A percentile compares a stretch with the other conserved stretches of the same genome.
Conservation (phyloP, 805 yeast genomes). For the Myxozyma neglecta region DNA sequence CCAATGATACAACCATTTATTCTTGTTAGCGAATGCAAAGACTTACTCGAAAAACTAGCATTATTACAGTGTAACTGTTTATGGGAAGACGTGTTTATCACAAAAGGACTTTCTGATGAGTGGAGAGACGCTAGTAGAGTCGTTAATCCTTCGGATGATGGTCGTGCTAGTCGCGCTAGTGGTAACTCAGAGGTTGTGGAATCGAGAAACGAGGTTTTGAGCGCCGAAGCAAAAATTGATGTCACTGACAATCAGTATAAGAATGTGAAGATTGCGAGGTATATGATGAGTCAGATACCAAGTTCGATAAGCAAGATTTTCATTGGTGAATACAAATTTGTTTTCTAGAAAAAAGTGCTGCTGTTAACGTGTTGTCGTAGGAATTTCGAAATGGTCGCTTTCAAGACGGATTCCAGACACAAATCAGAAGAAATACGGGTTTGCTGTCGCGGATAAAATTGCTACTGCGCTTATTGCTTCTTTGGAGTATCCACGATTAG, state of each 20-base stretch:
- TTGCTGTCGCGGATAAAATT: conserved; percentile 35
- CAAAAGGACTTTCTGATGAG: conserved; percentile 20
- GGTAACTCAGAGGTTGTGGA: no score
- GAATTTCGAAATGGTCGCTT: conserved; percentile 26
- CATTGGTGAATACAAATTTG: conserved; percentile 12
- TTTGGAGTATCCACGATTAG: conserved; percentile 24
- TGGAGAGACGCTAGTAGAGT: conserved; percentile 32
- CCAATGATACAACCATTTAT: conserved; percentile 30
- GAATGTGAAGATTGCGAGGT: conserved; percentile 30
- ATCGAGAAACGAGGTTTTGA: no score
- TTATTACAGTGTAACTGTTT: conserved; percentile 35
- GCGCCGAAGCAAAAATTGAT: conserved; percentile 28
- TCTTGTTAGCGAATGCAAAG: conserved; percentile 8
- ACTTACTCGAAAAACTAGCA: conserved; percentile 33
- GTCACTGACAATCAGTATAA: conserved; percentile 28
- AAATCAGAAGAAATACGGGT: conserved; percentile 34
- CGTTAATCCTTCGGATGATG: conserved; percentile 12
- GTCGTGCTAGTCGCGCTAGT: background rate
- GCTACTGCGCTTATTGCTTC: conserved; percentile 32
- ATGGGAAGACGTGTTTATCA: conserved; percentile 35
- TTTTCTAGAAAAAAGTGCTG: background rate
- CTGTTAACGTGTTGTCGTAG: background rate
- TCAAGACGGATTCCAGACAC: conserved; percentile 28
- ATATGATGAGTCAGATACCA: conserved; percentile 29
- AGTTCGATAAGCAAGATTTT: conserved; percentile 22